Evolutionary conservation across 2,329 filamentous ascomycete species (phyloP).

Genomic region (Penicillium sclerotigenum): DNA sequence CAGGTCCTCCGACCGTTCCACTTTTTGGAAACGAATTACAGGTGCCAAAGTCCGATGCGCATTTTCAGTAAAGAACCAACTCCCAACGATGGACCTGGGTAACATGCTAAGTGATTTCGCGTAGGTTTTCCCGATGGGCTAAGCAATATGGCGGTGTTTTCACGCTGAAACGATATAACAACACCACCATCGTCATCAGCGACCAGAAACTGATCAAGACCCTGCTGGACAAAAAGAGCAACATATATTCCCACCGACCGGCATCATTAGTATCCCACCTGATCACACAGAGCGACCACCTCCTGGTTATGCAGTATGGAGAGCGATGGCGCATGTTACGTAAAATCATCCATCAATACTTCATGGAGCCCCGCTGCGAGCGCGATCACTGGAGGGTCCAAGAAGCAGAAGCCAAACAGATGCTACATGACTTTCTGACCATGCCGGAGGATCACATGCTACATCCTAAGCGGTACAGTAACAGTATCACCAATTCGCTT

Average conservation of each 20-base stretch:
- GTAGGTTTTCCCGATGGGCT: background rate
- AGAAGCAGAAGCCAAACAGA: slow-evolving; percentile 50
- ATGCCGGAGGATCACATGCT: slow-evolving; percentile 46
- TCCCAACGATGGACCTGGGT: background rate
- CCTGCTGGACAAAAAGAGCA: background rate
- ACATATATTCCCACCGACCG: background rate
- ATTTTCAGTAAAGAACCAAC: background rate
- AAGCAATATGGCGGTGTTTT: background rate
- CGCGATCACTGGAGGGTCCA: slow-evolving; percentile 29
- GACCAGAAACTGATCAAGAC: background rate
- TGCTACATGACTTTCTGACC: slow-evolving; percentile 46
- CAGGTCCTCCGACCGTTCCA: background rate
- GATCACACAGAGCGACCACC: background rate
- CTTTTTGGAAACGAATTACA: background rate
- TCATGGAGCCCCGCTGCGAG: slow-evolving; percentile 41
- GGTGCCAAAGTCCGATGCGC: background rate
- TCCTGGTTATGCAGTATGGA: slow-evolving; percentile 1
- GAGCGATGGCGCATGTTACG: slow-evolving; percentile 47
- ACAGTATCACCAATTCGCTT: slow-evolving; percentile 44
- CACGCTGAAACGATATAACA: background rate
- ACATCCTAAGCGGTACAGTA: slow-evolving; percentile 50
- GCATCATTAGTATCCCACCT: background rate
- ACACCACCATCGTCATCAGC: background rate
- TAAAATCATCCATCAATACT: slow-evolving; percentile 46
- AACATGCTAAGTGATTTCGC: background rate